These are phyloP conservation scores for Picea abies DNA, from an alignment of 83 land plant species.

Conservation along the genomic window DNA sequence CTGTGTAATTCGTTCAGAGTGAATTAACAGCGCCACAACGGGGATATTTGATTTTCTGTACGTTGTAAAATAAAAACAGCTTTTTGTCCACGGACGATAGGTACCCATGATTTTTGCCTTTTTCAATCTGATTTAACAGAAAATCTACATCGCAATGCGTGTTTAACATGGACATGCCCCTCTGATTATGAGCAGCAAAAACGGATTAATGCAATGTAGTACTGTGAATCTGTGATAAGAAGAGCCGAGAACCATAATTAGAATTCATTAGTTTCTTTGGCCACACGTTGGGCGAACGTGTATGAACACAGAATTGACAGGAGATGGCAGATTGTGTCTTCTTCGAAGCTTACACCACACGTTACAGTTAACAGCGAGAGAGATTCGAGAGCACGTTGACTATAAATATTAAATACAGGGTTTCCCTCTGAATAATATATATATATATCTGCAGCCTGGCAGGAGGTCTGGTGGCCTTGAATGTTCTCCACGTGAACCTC, in stretches of 20 bases:
- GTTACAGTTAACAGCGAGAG: background rate
- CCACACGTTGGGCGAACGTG: background rate
- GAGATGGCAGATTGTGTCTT: no score
- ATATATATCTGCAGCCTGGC: background rate
- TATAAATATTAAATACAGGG: background rate
- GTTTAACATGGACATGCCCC: background rate
- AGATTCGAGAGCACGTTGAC: slow-evolving; percentile 12
- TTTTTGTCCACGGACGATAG: no score
- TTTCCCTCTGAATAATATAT: background rate
- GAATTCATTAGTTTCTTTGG: background rate
- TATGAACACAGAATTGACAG: no score
- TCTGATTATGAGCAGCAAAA: no score
- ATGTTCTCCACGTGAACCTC: slow-evolving; percentile 8
- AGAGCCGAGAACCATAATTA: no score
- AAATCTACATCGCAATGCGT: background rate
- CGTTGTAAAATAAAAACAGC: background rate
- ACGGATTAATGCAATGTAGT: no score
- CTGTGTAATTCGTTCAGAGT: no score
- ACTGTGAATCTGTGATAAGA: no score
- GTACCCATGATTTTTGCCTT: no score
- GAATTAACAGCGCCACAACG: no score
- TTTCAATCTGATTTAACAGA: background rate
- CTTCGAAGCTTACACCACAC: background rate
- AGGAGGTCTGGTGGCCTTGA: background rate
- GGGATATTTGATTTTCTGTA: no score